Evolutionary conservation across 495 filamentous ascomycete species (phyloP).

Genomic region (Oidiodendron maius): DNA sequence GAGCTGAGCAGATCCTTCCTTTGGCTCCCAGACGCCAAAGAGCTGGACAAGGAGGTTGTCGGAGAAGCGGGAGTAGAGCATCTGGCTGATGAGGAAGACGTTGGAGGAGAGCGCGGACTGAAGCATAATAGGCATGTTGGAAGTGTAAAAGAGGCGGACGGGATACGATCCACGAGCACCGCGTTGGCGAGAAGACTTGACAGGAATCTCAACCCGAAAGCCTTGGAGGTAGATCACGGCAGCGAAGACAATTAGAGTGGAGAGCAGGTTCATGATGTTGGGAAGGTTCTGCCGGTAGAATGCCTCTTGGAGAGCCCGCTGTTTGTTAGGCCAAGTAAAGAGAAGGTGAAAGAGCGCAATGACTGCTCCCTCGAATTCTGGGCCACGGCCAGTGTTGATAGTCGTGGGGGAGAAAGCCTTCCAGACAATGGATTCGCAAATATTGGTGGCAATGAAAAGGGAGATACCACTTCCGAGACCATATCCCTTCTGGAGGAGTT

Average conservation of each 20-base stretch:
- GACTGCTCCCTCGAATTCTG: slow-evolving; percentile 98
- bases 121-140: slow-evolving; percentile 99
- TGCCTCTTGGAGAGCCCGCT: slow-evolving; percentile 90
- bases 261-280: slow-evolving; percentile 98
- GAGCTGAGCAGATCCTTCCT: slow-evolving; percentile 93
- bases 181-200: slow-evolving; percentile 98
- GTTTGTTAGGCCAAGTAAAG: slow-evolving; percentile 98
- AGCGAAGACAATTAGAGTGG: slow-evolving; percentile 88
- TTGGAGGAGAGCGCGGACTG: slow-evolving; percentile 98
- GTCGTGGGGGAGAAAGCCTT: slow-evolving; percentile 99
- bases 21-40: slow-evolving; percentile 97
- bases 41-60: slow-evolving; percentile 97
- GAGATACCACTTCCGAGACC: slow-evolving; percentile 98
- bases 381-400: slow-evolving; percentile 98
- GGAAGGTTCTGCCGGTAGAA: slow-evolving; percentile 99
- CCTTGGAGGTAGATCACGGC: slow-evolving; percentile 99
- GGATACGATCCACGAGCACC: slow-evolving; percentile 87
- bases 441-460: slow-evolving; percentile 99
- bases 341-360: slow-evolving; percentile 98
- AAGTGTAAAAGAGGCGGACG: slow-evolving; percentile 79
- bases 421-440: slow-evolving; percentile 99
- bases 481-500: slow-evolving; percentile 99
- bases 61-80: slow-evolving; percentile 97
- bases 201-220: slow-evolving; percentile 99
- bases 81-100: slow-evolving; percentile 97